Evolutionary conservation across 202 grass and related monocot genomes (phyloP), one percentile per base, ranked within the genome.

Genomic region (Zizania palustris): DNA sequence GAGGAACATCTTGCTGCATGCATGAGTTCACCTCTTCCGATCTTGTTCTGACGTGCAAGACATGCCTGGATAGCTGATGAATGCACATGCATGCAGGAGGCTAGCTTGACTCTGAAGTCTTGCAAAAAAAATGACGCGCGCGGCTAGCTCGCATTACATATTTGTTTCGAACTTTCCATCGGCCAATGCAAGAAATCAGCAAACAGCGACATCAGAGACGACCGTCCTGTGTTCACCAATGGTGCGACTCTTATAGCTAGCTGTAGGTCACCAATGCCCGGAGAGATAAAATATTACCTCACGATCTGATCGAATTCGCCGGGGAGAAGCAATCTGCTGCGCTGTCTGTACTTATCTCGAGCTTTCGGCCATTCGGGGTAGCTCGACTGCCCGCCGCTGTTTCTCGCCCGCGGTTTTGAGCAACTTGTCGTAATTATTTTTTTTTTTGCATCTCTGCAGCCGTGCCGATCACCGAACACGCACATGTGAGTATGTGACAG

Each of bases 361-460:
- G 6, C 49, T 55, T 56, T 19, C 35, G 21, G 40, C 3, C 19
- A 0, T 46, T 12, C 18, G 39, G 3, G 1, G 0, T 9, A 40
- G 49, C 10, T 51, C 28, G 6, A 11, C n/a, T 20, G 22, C 39
- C n/a, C 56, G 71, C 71, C 72, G 72, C 41, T 60, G 55, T 45
- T 74, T 74, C 36, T 8, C 57, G 57, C 57, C 57, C 72, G 45
- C 2, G 14, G 72, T 62, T 75, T 75, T 13, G 12, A 46, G 21
- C 22, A 43, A 75, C 72, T 75, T 75, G 72, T 28, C 9, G 10
- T 12, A 60, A 34, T 13, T 34, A 35, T 35, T 14, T 3, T 11
- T 60, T n/a, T n/a, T n/a, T n/a, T n/a, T n/a, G n/a, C n/a, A n/a
- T n/a, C n/a, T n/a, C n/a, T n/a, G n/a, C n/a, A n/a, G n/a, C n/a